These are phyloP conservation scores for Mrakia hoshinonis DNA, from an alignment of 768 basidiomycete genomes.

Conservation along the genomic window DNA sequence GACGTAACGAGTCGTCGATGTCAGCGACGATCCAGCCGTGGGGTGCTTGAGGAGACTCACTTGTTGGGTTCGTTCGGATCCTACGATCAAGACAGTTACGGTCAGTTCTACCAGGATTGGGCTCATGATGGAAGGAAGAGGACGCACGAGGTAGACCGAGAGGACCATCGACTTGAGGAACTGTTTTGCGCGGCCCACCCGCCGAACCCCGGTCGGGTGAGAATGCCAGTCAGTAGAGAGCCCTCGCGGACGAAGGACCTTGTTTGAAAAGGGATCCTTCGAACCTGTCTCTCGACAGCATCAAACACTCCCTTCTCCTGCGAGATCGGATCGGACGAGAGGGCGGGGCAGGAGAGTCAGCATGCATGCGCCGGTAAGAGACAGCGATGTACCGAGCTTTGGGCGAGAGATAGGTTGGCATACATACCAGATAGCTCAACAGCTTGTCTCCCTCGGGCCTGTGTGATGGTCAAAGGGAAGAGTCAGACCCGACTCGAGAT, in stretches of 20 bases:
- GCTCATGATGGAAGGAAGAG: not conserved
- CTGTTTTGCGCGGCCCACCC: not conserved
- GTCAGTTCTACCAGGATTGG: not conserved
- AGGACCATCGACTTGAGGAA: slow-evolving; percentile 16
- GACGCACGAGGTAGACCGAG: slow-evolving; percentile 13
- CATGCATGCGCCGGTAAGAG: not conserved
- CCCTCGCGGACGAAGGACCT: not conserved
- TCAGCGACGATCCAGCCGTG: not conserved
- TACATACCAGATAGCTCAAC: not conserved
- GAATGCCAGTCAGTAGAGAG: not conserved
- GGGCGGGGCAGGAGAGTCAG: not conserved
- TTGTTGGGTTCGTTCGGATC: slow-evolving; percentile 15
- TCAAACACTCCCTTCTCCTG: slow-evolving; percentile 21
- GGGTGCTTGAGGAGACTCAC: not conserved
- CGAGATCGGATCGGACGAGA: not conserved
- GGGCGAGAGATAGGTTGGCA: not conserved
- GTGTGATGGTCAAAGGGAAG: not conserved
- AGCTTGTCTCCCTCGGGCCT: slow-evolving; percentile 22
- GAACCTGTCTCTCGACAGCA: slow-evolving; percentile 16
- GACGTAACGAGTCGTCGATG: not conserved
- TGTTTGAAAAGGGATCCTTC: not conserved
- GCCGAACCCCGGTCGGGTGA: not conserved
- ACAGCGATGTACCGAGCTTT: not conserved
- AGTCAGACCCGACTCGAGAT: not conserved
- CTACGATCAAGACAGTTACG: not conserved